Evolutionary conservation across 768 basidiomycete genomes (phyloP).

Genomic region (Leccinum subgranulosum): DNA sequence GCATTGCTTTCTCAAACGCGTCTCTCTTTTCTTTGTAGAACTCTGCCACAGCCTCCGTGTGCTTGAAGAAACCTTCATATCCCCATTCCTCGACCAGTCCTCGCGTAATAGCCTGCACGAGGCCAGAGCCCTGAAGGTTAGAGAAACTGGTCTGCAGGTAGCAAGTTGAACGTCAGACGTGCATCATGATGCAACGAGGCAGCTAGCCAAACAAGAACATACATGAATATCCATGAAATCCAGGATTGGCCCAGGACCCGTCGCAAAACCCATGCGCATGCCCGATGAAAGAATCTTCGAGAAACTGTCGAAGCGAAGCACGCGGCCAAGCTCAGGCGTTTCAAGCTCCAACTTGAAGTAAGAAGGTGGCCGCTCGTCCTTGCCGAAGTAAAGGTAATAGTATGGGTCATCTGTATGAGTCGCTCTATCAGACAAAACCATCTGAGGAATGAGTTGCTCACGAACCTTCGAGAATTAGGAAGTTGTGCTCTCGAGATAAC

Average conservation of each 20-base stretch:
- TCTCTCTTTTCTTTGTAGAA: conserved; percentile 76
- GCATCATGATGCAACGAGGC: conserved; percentile 10
- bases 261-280: conserved; percentile 77
- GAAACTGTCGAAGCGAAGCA: conserved; percentile 86
- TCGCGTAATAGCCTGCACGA: conserved; percentile 60
- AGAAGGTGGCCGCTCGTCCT: conserved; percentile 58
- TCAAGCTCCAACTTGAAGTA: conserved; percentile 80
- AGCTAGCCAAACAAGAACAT: conserved; percentile 28
- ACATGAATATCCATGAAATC: conserved; percentile 70
- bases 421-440: not conserved
- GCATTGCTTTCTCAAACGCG: conserved; percentile 73
- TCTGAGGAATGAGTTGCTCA: not conserved
- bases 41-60: conserved; percentile 63
- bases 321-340: conserved; percentile 66
- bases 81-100: conserved; percentile 71
- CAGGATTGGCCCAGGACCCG: conserved; percentile 67
- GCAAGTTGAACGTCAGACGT: conserved; percentile 8
- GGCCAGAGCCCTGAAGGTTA: conserved; percentile 63
- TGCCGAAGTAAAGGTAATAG: conserved; percentile 73
- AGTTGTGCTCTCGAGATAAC: conserved; percentile 68
- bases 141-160: conserved; percentile 54
- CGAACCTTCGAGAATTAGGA: conserved; percentile 83
- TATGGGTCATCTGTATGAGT: conserved; percentile 69
- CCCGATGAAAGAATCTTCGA: conserved; percentile 81
- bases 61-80: conserved; percentile 66